Evolutionary conservation across 371 early-diverging fungal genomes (phyloP).

Genomic region (Mucor sp.): DNA sequence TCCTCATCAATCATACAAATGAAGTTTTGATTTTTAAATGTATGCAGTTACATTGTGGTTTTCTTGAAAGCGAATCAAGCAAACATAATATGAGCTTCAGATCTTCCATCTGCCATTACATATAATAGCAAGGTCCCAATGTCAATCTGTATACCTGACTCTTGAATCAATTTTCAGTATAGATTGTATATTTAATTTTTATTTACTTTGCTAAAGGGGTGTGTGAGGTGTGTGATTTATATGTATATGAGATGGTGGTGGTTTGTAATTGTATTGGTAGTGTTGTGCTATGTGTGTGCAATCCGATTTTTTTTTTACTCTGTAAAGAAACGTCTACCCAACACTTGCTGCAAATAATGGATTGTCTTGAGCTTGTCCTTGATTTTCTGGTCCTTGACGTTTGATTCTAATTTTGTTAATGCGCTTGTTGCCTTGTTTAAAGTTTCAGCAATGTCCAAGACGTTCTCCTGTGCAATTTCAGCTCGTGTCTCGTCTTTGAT

Average conservation of each 20-base stretch:
- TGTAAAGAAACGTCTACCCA: background rate
- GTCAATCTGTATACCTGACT: too few species aligned
- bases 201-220: background rate
- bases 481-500: constrained; percentile 20
- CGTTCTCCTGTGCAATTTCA: constrained; percentile 30
- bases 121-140: too few species aligned
- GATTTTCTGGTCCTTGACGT: background rate
- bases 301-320: background rate
- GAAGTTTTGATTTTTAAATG: too few species aligned
- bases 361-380: background rate
- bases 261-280: too few species aligned
- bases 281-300: background rate
- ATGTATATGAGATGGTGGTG: background rate
- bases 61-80: too few species aligned
- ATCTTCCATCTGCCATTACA: too few species aligned
- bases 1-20: too few species aligned
- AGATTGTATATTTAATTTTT: background rate
- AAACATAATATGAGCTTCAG: too few species aligned
- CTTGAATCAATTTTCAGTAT: too few species aligned
- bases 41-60: too few species aligned
- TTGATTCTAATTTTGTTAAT: constrained; percentile 14
- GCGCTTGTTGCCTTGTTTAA: constrained; percentile 16
- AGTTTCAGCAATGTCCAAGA: constrained; percentile 28
- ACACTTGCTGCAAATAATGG: background rate
- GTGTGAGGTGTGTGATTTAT: background rate